A percentile compares a stretch with the other conserved stretches of the same genome.
phyloP scores from a whole-genome alignment of 2,329 filamentous ascomycete species.

The Scedosporium dehoogii region DNA sequence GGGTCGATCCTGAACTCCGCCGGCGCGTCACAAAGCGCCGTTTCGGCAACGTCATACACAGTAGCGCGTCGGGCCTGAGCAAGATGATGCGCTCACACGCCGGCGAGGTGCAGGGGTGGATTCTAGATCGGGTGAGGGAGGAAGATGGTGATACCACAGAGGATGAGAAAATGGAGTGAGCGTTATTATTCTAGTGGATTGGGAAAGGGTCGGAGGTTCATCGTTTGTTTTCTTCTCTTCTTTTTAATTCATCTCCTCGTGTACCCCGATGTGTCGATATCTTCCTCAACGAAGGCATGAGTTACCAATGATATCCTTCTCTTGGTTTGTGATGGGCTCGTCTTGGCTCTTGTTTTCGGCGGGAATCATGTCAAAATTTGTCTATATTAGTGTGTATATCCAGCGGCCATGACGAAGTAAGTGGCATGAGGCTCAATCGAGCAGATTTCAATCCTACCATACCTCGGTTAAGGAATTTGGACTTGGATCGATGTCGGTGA shows the following conservation, averaged over 20 bases:
- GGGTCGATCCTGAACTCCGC: conserved; percentile 52
- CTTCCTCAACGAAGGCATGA: no score
- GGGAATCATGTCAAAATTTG: not conserved
- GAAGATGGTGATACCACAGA: conserved; percentile 35
- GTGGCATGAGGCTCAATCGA: no score
- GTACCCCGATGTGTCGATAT: no score
- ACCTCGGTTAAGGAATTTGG: no score
- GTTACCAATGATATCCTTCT: not conserved
- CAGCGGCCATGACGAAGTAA: no score
- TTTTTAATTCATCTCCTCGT: not conserved
- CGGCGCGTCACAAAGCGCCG: conserved; percentile 50
- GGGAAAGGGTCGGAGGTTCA: not conserved
- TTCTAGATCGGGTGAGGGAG: conserved; percentile 28
- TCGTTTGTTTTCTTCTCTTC: not conserved
- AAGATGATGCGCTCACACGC: conserved; percentile 49
- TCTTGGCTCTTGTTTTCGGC: not conserved
- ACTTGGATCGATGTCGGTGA: no score
- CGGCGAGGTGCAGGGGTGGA: conserved; percentile 41
- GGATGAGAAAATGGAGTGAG: conserved; percentile 29
- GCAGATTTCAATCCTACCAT: no score
- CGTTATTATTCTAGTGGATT: not conserved
- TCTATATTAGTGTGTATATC: not conserved
- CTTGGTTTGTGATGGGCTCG: not conserved
- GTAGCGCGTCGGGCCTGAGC: conserved; percentile 35
- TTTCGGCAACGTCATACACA: conserved; percentile 48